A percentile compares a stretch with the other conserved stretches of the same genome.
These are phyloP conservation scores for Chlorella vulgaris DNA, from an alignment of 139 green algal genomes.

Conservation along the genomic window DNA sequence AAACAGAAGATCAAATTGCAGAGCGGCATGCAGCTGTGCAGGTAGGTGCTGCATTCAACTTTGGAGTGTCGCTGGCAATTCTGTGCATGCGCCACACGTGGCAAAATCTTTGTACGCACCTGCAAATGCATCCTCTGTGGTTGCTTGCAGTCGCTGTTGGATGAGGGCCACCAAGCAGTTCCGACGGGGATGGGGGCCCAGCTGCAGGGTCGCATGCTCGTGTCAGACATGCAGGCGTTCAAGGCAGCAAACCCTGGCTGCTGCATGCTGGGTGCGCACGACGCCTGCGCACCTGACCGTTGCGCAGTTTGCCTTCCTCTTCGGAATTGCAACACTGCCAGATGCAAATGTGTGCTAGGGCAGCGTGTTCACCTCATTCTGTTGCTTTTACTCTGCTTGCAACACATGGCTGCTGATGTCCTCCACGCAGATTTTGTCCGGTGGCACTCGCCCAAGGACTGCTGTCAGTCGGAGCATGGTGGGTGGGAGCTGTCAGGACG, in stretches of 20 bases:
- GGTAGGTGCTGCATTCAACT: background rate
- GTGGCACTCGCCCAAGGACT: slow-evolving; percentile 83
- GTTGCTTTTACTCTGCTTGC: no score
- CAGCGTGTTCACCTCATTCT: no score
- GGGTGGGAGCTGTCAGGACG: slow-evolving; percentile 39
- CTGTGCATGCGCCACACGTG: no score
- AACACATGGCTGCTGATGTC: no score
- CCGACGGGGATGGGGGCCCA: slow-evolving; percentile 33
- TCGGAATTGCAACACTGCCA: no score
- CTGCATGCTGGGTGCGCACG: slow-evolving; percentile 46
- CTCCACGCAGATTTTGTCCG: slow-evolving; percentile 77
- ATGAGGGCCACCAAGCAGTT: slow-evolving; percentile 40
- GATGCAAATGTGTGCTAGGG: no score
- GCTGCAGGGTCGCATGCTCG: slow-evolving; percentile 62
- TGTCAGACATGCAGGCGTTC: slow-evolving; percentile 89
- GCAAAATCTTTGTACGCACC: no score
- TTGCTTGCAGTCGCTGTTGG: slow-evolving; percentile 4
- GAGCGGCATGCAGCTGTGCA: slow-evolving; percentile 36
- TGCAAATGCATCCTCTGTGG: background rate
- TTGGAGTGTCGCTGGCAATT: background rate
- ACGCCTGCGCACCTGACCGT: background rate
- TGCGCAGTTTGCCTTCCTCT: background rate
- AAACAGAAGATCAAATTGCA: slow-evolving; percentile 64
- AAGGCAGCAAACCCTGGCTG: slow-evolving; percentile 91
- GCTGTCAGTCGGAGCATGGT: slow-evolving; percentile 22